Evolutionary conservation across 2,329 filamentous ascomycete genomes (phyloP), one percentile per base, ranked within the genome.

Genomic region (Fusarium falciforme): DNA sequence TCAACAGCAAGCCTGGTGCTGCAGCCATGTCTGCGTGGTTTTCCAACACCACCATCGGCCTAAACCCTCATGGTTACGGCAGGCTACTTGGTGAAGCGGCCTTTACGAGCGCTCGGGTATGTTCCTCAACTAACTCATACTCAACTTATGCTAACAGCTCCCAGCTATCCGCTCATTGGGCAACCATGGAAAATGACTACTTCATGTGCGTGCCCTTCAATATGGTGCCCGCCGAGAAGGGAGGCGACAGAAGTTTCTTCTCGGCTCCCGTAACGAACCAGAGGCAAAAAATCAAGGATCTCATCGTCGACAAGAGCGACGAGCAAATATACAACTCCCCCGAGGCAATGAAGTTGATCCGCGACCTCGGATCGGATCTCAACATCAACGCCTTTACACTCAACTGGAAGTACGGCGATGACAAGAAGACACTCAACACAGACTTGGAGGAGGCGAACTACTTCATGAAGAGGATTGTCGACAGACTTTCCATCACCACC

Each of bases 401-500:
- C 29, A 87, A 87, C 68, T 88, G 84, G 79, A 79, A 80, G 4
- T 71, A 85, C 47, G 60, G 75, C 1, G 71, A 86, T 16, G 84
- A 83, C 0, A 76, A 49, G 20, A 44, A 44, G 14, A 27, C 42
- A 0, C 76, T 85, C 17, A 87, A 87, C 67, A 77, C 76, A 0
- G 84, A 87, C 52, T 77, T 87, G 3, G 85, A 85, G 66, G 85
- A 87, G 70, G 85, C 85, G 5, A 87, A 87, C 66, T 85, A 87
- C 67, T 79, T 88, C 25, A 88, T 86, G 82, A 81, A 80, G 66
- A 78, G 82, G 5, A 83, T 88, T 10, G 79, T 87, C 2, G 79
- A 86, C 38, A 76, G 73, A 1, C 71, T 87, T 0, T 86, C 85
- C 0, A 82, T 87, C 33, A 84, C 83, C 20, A 82, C 80, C 0